Conservation (phyloP, 2,329 filamentous ascomycete species). For the Magnaporthales sp. region DNA sequence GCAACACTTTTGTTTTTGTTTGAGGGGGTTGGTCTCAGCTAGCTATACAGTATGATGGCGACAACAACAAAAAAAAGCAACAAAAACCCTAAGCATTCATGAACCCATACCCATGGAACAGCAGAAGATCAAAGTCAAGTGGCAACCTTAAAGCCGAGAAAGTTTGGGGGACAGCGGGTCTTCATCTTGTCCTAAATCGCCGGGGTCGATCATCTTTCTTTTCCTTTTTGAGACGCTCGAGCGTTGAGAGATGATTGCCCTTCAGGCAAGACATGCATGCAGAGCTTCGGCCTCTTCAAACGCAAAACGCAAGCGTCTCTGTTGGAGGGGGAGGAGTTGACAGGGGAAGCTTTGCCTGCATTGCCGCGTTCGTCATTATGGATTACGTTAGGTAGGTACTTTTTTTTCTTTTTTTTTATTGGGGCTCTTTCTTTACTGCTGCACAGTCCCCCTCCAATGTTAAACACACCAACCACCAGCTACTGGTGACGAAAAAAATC, state of each 20-base stretch:
- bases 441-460: not conserved
- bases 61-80: not conserved
- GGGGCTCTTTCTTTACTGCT: not conserved
- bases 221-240: not conserved
- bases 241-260: not conserved
- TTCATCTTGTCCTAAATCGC: not conserved
- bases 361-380: not conserved
- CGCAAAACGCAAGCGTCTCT: too few relatives aligned
- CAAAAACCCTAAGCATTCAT: too few relatives aligned
- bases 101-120: not conserved
- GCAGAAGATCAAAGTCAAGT: not conserved
- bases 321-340: not conserved
- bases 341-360: not conserved
- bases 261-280: not conserved
- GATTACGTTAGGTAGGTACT: not conserved
- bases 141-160: not conserved
- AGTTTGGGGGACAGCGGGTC: not conserved
- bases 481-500: not conserved
- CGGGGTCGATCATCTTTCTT: not conserved
- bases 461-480: not conserved
- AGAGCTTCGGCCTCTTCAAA: not conserved
- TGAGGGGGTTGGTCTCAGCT: too few relatives aligned
- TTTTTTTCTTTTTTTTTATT: not conserved
- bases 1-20: too few relatives aligned
- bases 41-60: not conserved